Evolutionary conservation across 2,329 filamentous ascomycete species (phyloP).

Genomic region (Aspergillus fijiensis): DNA sequence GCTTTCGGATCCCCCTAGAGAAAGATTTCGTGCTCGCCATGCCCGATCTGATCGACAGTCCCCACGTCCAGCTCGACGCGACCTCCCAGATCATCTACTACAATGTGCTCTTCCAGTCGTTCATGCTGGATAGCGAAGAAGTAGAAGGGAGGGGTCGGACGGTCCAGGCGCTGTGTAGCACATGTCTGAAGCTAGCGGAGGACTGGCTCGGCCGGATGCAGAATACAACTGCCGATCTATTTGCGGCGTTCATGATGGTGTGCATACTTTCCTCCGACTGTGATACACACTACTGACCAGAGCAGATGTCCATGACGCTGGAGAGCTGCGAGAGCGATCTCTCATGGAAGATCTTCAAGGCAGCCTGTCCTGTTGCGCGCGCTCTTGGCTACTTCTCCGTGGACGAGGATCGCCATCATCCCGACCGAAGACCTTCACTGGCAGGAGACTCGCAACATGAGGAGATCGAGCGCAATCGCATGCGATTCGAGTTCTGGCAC

Average conservation of each 20-base stretch:
- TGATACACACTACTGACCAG: too few species aligned
- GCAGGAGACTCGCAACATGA: not conserved
- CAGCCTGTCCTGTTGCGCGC: slow-evolving; percentile 12
- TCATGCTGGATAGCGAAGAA: slow-evolving; percentile 7
- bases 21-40: slow-evolving; percentile 15
- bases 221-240: slow-evolving; percentile 16
- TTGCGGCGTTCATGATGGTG: slow-evolving; percentile 18
- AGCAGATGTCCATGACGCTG: slow-evolving; percentile 17
- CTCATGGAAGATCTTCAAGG: slow-evolving; percentile 13
- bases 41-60: slow-evolving; percentile 18
- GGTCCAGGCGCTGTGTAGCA: slow-evolving; percentile 13
- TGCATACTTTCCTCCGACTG: not conserved
- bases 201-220: slow-evolving; percentile 12
- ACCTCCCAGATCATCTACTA: slow-evolving; percentile 19
- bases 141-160: not conserved
- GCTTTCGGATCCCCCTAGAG: slow-evolving; percentile 16
- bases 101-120: slow-evolving; percentile 14
- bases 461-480: slow-evolving; percentile 16
- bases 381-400: slow-evolving; percentile 19
- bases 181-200: slow-evolving; percentile 6
- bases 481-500: slow-evolving; percentile 25
- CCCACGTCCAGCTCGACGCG: slow-evolving; percentile 15
- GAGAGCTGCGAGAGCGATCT: slow-evolving; percentile 20
- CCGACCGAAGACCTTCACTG: not conserved
- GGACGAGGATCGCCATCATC: slow-evolving; percentile 6